Evolutionary conservation across 148 eudicot genomes (phyloP).

Genomic region (Rhododendron williamsianum): DNA sequence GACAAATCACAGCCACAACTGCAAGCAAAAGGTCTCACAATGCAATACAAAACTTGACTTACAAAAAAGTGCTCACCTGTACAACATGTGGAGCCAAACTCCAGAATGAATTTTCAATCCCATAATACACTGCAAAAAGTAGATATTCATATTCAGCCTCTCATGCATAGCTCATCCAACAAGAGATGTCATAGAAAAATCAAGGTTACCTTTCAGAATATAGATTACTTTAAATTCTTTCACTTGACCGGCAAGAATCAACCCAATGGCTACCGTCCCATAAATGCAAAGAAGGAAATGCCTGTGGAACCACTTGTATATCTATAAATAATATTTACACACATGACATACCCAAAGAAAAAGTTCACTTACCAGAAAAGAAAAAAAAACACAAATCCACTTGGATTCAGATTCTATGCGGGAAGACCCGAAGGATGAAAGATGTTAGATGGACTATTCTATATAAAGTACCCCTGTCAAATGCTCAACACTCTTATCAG

Average conservation of each 20-base stretch:
- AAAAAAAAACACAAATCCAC: background rate
- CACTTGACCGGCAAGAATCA: conserved; percentile 85
- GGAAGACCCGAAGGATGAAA: background rate
- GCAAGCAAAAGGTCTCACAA: background rate
- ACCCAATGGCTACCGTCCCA: conserved; percentile 68
- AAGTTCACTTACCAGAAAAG: background rate
- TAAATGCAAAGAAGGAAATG: conserved; percentile 87
- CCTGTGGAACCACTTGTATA: conserved; percentile 46
- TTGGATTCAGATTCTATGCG: background rate
- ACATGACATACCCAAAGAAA: background rate
- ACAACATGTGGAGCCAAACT: conserved; percentile 87
- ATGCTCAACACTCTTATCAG: background rate
- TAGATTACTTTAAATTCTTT: conserved; percentile 64
- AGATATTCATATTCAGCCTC: background rate
- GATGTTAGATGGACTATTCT: background rate
- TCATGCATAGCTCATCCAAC: conserved; percentile 1
- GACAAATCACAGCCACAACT: background rate
- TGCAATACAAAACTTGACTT: background rate
- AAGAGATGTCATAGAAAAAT: conserved; percentile 4
- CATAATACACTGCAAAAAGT: conserved; percentile 64
- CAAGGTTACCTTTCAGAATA: conserved; percentile 63
- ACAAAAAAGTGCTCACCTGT: conserved; percentile 42
- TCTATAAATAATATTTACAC: background rate
- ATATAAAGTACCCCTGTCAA: background rate
- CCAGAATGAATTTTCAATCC: conserved; percentile 58